Conservation (phyloP, 495 filamentous ascomycete genomes). For the Corynascus novoguineensis region DNA sequence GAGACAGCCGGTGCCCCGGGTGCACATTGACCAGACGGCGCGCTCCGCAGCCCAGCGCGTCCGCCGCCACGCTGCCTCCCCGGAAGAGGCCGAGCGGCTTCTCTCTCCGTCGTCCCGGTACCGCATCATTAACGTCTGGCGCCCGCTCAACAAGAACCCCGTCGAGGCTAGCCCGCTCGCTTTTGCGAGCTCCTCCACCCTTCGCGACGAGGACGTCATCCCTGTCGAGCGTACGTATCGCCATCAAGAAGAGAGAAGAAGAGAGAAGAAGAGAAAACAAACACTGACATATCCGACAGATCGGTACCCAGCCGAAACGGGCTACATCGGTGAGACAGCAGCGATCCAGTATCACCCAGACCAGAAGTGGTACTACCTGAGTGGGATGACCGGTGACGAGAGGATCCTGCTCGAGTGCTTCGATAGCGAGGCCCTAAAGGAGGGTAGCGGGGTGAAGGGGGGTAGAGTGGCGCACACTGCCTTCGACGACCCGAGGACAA, state of each 20-base stretch:
- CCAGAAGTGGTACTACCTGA: slow-evolving; percentile 74
- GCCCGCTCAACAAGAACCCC: slow-evolving; percentile 62
- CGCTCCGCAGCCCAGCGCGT: slow-evolving; percentile 61
- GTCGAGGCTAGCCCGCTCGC: slow-evolving; percentile 66
- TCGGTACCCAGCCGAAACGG: slow-evolving; percentile 55
- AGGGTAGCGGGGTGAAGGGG: slow-evolving; percentile 46
- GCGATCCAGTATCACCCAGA: slow-evolving; percentile 53
- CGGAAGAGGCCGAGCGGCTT: slow-evolving; percentile 51
- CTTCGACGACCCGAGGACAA: slow-evolving; percentile 67
- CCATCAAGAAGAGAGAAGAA: no score
- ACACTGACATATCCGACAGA: no score
- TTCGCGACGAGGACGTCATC: slow-evolving; percentile 60
- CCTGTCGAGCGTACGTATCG: slow-evolving; percentile 66
- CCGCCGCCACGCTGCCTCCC: slow-evolving; percentile 47
- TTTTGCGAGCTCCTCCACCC: slow-evolving; percentile 57
- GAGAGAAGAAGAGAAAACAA: no score
- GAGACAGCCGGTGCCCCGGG: slow-evolving; percentile 61
- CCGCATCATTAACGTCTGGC: slow-evolving; percentile 86
- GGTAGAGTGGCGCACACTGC: slow-evolving; percentile 75
- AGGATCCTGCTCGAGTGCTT: slow-evolving; percentile 77
- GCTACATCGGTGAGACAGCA: slow-evolving; percentile 69
- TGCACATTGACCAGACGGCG: slow-evolving; percentile 80
- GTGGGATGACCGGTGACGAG: slow-evolving; percentile 70
- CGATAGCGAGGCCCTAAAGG: slow-evolving; percentile 54
- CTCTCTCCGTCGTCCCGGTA: slow-evolving; percentile 55